These are phyloP conservation scores for Croton laevigatus DNA, from an alignment of 441 rosid species.

Conservation along the genomic window DNA sequence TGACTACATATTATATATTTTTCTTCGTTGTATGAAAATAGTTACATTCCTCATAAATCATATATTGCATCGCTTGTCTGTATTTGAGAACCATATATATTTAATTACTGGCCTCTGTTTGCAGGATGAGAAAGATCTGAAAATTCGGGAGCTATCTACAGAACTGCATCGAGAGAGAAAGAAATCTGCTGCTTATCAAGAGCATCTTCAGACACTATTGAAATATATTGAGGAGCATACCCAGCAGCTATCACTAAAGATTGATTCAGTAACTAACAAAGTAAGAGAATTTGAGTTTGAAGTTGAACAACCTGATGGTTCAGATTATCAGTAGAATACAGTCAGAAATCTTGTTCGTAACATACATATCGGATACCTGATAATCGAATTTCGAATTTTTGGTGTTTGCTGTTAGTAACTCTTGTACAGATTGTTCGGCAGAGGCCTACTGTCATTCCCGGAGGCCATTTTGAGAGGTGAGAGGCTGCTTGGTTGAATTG, in stretches of 20 bases:
- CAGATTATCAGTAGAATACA: neutral
- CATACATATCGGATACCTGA: neutral
- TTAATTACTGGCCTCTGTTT: neutral
- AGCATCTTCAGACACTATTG: neutral
- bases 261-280: slow-evolving; percentile 5
- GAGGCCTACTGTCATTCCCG: no score
- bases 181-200: slow-evolving; percentile 26
- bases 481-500: no score
- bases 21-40: neutral
- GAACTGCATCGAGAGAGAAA: slow-evolving; percentile 42
- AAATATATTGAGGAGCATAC: slow-evolving; percentile 33
- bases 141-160: slow-evolving; percentile 29
- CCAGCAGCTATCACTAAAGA: slow-evolving; percentile 25
- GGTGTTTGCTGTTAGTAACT: neutral
- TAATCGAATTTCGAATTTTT: neutral
- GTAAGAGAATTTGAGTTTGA: slow-evolving; percentile 31
- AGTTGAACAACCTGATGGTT: slow-evolving; percentile 15
- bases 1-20: no score
- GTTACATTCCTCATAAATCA: no score
- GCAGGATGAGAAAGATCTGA: slow-evolving; percentile 41
- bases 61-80: neutral
- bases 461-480: no score
- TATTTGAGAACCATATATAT: slow-evolving; percentile 1
- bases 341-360: neutral
- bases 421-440: neutral